Conservation (phyloP, 2,329 filamentous ascomycete genomes). For the Colletotrichum cereale region DNA sequence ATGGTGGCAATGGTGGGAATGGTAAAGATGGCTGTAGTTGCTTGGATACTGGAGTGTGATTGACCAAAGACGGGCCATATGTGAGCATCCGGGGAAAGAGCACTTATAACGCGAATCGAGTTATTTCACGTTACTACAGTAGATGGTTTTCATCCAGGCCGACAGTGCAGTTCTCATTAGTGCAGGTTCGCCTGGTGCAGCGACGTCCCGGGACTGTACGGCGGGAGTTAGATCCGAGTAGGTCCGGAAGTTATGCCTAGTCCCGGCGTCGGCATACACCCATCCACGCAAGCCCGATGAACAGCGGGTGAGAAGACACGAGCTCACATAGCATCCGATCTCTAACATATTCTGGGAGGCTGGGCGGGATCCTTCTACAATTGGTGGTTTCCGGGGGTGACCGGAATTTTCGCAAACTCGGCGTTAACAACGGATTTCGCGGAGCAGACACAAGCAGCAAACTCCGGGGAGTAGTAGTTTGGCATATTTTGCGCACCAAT, state of each 20-base stretch:
- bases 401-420: not conserved
- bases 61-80: too few species aligned
- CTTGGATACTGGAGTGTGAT: not conserved
- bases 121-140: not conserved
- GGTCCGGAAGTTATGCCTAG: slow-evolving; percentile 19
- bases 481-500: not conserved
- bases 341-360: too few species aligned
- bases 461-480: too few species aligned
- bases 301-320: not conserved
- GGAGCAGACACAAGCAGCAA: not conserved
- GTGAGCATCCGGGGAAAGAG: not conserved
- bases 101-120: not conserved
- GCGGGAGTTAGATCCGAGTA: slow-evolving; percentile 14
- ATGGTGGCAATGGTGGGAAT: not conserved
- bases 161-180: not conserved
- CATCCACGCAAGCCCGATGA: not conserved
- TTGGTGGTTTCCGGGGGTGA: not conserved
- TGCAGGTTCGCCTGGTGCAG: not conserved
- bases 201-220: not conserved
- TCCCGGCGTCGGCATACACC: not conserved
- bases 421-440: not conserved
- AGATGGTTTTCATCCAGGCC: too few species aligned
- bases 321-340: not conserved
- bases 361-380: not conserved
- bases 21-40: not conserved